phyloP scores from a whole-genome alignment of 2,329 filamentous ascomycete species.

The Talaromyces sp. region DNA sequence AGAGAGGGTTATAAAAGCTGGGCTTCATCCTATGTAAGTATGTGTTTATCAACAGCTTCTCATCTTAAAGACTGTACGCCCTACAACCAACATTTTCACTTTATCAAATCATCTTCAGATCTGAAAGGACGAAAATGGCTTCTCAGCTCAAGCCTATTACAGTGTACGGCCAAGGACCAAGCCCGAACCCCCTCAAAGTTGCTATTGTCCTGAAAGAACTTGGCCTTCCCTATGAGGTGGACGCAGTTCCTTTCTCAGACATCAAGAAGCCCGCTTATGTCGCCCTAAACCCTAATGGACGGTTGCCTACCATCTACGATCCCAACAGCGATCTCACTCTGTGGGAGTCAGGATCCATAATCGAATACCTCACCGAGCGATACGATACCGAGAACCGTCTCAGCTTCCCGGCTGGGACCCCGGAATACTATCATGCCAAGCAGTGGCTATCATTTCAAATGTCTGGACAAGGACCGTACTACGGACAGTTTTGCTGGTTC shows the following conservation, averaged over 20 bases:
- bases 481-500: constrained; percentile 9
- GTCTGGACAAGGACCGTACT: constrained; percentile 7
- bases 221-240: constrained; percentile 17
- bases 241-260: constrained; percentile 14
- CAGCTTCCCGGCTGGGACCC: constrained; percentile 9
- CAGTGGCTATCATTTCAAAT: constrained; percentile 5
- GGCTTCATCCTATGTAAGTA: background rate
- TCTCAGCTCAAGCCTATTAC: background rate
- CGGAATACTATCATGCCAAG: constrained; percentile 2
- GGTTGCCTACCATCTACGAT: constrained; percentile 5
- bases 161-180: background rate
- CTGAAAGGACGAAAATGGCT: background rate
- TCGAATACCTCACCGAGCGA: constrained; percentile 7
- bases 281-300: constrained; percentile 11
- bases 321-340: constrained; percentile 8
- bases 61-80: background rate
- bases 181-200: constrained; percentile 15
- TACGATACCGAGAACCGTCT: constrained; percentile 18
- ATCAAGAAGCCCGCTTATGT: constrained; percentile 9
- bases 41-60: background rate
- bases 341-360: constrained; percentile 8
- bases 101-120: background rate
- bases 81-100: background rate
- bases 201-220: constrained; percentile 22
- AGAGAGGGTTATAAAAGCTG: background rate